A percentile compares a stretch with the other conserved stretches of the same genome.
phyloP scores from a whole-genome alignment of 768 basidiomycete species.

The Xerocomus brunneocitrinus region DNA sequence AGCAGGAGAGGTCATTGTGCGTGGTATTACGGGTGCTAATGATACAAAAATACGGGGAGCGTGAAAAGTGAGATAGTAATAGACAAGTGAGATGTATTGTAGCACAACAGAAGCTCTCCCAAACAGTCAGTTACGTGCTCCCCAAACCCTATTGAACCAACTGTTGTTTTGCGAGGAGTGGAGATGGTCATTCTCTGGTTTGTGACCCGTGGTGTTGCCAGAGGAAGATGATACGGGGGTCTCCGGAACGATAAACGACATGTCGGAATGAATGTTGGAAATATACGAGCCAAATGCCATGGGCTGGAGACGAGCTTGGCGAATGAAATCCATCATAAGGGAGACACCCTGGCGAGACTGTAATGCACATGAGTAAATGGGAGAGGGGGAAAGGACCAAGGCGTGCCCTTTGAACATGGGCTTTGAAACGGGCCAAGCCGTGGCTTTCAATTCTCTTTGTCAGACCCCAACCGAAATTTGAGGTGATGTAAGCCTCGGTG shows the following conservation, averaged over 20 bases:
- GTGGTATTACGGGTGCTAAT: conserved; percentile 28
- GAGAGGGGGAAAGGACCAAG: background rate
- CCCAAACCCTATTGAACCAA: conserved; percentile 28
- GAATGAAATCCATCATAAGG: conserved; percentile 70
- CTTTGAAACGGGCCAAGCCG: conserved; percentile 79
- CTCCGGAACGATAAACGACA: conserved; percentile 26
- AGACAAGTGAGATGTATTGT: conserved; percentile 15
- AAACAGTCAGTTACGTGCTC: conserved; percentile 12
- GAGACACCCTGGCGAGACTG: conserved; percentile 88
- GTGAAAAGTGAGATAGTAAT: conserved; percentile 9
- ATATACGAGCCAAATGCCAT: conserved; percentile 40
- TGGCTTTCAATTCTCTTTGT: conserved; percentile 85
- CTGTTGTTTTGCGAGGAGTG: conserved; percentile 11
- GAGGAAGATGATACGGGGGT: conserved; percentile 12
- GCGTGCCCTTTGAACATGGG: conserved; percentile 78
- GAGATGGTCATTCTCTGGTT: conserved; percentile 13
- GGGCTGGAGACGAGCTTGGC: conserved; percentile 66
- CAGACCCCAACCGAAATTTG: conserved; percentile 86
- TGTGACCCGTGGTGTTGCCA: conserved; percentile 11
- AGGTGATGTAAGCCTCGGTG: conserved; percentile 84
- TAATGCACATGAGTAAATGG: conserved; percentile 1
- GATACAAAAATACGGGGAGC: conserved; percentile 28
- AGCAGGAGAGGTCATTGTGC: background rate
- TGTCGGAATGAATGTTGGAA: conserved; percentile 31
- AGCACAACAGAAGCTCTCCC: conserved; percentile 8